Evolutionary conservation across 192 early-diverging fungal genomes (phyloP).

Genomic region (Coemansia sp.): DNA sequence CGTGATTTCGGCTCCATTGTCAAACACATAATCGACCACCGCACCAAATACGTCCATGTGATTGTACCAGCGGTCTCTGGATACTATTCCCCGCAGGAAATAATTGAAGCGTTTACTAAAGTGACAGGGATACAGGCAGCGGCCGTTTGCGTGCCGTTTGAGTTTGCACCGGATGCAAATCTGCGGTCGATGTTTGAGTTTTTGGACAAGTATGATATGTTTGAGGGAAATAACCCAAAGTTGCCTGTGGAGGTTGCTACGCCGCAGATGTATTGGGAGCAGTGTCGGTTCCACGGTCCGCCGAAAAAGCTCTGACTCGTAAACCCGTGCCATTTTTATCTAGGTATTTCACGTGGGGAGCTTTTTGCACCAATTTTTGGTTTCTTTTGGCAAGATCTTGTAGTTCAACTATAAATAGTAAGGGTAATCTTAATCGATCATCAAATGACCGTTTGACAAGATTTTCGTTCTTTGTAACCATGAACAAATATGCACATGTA

Average conservation of each 20-base stretch:
- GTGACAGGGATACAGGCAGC: conserved; percentile 14
- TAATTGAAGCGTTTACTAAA: conserved; percentile 20
- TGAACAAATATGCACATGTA: too few relatives aligned
- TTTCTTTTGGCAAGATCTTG: too few relatives aligned
- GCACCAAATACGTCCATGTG: not conserved
- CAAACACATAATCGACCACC: conserved; percentile 25
- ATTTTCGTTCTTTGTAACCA: too few relatives aligned
- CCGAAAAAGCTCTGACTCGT: conserved; percentile 1
- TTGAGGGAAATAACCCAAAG: conserved; percentile 5
- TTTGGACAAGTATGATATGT: conserved; percentile 16
- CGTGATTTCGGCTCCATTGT: conserved; percentile 19
- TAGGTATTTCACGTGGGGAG: too few relatives aligned
- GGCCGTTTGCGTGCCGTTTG: conserved; percentile 11
- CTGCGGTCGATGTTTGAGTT: conserved; percentile 25
- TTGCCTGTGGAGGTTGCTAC: conserved; percentile 12
- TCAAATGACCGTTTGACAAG: too few relatives aligned
- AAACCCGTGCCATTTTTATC: too few relatives aligned
- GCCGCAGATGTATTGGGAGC: conserved; percentile 20
- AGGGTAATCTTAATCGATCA: too few relatives aligned
- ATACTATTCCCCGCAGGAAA: conserved; percentile 19
- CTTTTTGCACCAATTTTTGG: too few relatives aligned
- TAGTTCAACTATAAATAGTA: too few relatives aligned
- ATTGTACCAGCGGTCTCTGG: conserved; percentile 20
- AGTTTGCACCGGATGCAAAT: not conserved
- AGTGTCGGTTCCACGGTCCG: conserved; percentile 18